Evolutionary conservation across 2,329 filamentous ascomycete species (phyloP), one percentile per base, ranked within the genome.

Genomic region (Neopestalotiopsis clavispora): DNA sequence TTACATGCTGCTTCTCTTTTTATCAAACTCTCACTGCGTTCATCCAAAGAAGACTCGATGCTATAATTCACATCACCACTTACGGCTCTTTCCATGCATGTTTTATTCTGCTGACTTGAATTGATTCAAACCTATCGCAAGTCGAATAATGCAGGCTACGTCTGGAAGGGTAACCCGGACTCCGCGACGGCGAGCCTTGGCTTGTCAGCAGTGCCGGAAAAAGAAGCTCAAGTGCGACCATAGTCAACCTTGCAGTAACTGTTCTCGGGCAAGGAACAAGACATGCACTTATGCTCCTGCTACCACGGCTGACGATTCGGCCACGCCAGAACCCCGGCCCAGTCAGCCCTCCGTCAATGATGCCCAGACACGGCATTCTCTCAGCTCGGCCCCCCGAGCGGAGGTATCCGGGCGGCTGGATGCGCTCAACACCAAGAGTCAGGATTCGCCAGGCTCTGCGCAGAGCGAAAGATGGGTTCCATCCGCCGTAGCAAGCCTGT

Each of bases 141-240:
- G 14, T 17, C 9, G 6, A 20, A 52, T 10, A 52, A 52, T 52
- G 45, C 45, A 52, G 45, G 20, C 45, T n/a, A 3, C 45, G 17
- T 52, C 45, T 17, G 45, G n/a, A 23, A 52, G 45, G n/a, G 45
- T 52, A 17, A 20, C 45, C 45, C 45, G 45, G n/a, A 5, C 45
- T 12, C 45, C n/a, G 4, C 45, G 45, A 52, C 45, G 45, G 6
- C 45, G 45, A 52, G 45, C 45, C 20, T 17, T 52, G 45, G 45
- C 45, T 23, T 52, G 45, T 52, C 17, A n/a, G n/a, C 45, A 52
- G 38, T 67, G 66, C 60, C 56, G 66, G 3, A 57, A 52, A 42
- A 34, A 58, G 30, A 67, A 67, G 57, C 40, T 61, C 34, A 23
- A 40, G 17, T 67, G 66, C 42, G 66, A 67, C 57, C 66, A 58